These are phyloP conservation scores for Leptomonas seymouri DNA, from an alignment of 208 protist species.

Conservation along the genomic window DNA sequence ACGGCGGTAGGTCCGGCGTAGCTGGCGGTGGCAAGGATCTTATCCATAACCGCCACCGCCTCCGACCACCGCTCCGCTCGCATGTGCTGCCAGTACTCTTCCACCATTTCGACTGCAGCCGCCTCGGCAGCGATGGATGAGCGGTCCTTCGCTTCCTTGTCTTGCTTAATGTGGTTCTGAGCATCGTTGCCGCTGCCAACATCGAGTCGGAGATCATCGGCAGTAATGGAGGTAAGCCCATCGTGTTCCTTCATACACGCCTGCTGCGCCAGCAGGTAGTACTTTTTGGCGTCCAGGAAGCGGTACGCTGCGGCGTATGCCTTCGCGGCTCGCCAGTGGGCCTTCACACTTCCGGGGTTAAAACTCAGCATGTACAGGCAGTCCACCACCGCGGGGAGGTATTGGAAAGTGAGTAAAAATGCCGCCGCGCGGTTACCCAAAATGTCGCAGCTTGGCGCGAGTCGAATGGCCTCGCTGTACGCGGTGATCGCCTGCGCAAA, in stretches of 20 bases:
- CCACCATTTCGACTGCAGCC: conserved; percentile 40
- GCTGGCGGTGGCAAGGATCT: conserved; percentile 27
- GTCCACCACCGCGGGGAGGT: conserved; percentile 66
- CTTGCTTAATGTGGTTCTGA: neutral
- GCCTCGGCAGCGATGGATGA: conserved; percentile 49
- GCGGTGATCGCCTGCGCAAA: conserved; percentile 54
- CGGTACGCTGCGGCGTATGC: conserved; percentile 39
- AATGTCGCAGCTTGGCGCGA: conserved; percentile 47
- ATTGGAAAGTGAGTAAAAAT: conserved; percentile 65
- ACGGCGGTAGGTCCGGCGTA: conserved; percentile 40
- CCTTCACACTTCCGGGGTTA: conserved; percentile 55
- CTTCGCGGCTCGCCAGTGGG: conserved; percentile 78
- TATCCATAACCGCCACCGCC: conserved; percentile 41
- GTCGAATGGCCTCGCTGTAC: conserved; percentile 76
- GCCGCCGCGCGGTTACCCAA: conserved; percentile 80
- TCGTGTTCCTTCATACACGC: conserved; percentile 21
- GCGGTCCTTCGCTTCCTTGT: conserved; percentile 16
- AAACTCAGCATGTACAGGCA: conserved; percentile 56
- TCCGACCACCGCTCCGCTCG: conserved; percentile 43
- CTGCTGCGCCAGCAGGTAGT: conserved; percentile 56
- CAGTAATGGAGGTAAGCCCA: neutral
- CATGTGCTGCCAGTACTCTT: conserved; percentile 55
- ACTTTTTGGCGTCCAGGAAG: conserved; percentile 38
- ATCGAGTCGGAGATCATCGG: neutral
- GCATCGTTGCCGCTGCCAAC: neutral